phyloP scores from a whole-genome alignment of 257 asterid species.

The Jacaranda mimosifolia region DNA sequence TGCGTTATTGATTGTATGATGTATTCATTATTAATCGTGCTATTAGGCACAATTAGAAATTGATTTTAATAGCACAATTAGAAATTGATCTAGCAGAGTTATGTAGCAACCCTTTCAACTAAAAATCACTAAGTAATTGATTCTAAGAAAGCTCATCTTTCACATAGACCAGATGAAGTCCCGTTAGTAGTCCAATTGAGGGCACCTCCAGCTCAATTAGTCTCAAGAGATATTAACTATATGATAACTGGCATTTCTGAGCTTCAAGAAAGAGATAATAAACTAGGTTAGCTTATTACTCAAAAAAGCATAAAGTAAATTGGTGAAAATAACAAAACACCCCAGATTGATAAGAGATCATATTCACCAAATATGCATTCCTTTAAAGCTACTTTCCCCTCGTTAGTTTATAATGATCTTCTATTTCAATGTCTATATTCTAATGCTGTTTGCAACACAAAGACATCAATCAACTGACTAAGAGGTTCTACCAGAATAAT shows the following conservation, averaged over 20 bases:
- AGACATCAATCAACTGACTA: neutral
- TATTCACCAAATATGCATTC: neutral
- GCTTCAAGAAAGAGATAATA: too few species aligned
- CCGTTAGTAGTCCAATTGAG: too few species aligned
- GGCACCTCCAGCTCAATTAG: too few species aligned
- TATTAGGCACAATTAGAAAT: neutral
- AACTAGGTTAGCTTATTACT: conserved; percentile 43
- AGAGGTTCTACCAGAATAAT: too few species aligned
- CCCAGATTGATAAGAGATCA: neutral
- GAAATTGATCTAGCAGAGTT: neutral
- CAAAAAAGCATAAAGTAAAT: neutral
- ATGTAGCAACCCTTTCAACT: neutral
- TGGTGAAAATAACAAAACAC: neutral
- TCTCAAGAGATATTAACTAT: too few species aligned
- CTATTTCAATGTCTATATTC: neutral
- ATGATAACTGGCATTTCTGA: too few species aligned
- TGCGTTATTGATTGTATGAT: neutral
- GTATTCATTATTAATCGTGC: neutral
- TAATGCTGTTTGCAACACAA: neutral
- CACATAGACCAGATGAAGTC: too few species aligned
- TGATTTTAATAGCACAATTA: conserved; percentile 13
- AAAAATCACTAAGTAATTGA: conserved; percentile 18
- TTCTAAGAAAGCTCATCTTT: neutral
- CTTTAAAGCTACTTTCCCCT: conserved; percentile 3
- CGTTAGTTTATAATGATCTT: neutral